phyloP scores from a whole-genome alignment of 2,329 filamentous ascomycete genomes.

The Trichoderma asperellum region DNA sequence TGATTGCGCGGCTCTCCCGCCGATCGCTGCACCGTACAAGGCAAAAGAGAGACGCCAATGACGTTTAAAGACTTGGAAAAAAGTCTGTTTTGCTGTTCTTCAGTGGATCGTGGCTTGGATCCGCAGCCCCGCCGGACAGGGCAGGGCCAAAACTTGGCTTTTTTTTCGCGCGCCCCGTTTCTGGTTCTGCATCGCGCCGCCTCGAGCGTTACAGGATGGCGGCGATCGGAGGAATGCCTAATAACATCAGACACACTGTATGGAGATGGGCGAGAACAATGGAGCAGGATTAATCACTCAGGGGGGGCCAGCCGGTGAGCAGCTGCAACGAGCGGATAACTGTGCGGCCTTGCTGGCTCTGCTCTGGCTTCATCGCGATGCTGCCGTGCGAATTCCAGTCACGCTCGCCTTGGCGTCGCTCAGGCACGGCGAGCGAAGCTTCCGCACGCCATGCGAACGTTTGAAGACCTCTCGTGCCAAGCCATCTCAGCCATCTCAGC shows the following conservation, averaged over 20 bases:
- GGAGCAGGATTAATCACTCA: neutral
- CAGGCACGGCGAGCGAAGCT: neutral
- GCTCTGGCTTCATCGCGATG: neutral
- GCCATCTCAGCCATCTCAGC: neutral
- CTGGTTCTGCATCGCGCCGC: slow-evolving; percentile 15
- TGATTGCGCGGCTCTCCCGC: slow-evolving; percentile 2
- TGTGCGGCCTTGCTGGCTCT: neutral
- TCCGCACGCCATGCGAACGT: neutral
- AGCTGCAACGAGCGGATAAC: neutral
- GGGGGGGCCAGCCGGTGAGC: neutral
- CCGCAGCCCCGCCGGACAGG: slow-evolving; percentile 13
- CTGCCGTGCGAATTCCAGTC: neutral
- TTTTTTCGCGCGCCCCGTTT: slow-evolving; percentile 19
- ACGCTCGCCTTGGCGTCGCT: neutral
- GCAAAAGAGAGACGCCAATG: slow-evolving; percentile 21
- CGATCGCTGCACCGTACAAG: neutral
- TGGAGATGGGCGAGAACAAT: neutral
- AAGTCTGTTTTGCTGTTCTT: slow-evolving; percentile 3
- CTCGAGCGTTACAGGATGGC: slow-evolving; percentile 19
- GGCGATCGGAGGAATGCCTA: slow-evolving; percentile 13
- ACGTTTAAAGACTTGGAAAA: slow-evolving; percentile 7
- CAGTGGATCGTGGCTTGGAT: slow-evolving; percentile 17
- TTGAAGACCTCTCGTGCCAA: neutral
- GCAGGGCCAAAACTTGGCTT: slow-evolving; percentile 24
- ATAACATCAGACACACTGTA: slow-evolving; percentile 11